These are phyloP conservation scores for Sphaerostilbella broomeana DNA, from an alignment of 2,329 filamentous ascomycete genomes.

Conservation along the genomic window DNA sequence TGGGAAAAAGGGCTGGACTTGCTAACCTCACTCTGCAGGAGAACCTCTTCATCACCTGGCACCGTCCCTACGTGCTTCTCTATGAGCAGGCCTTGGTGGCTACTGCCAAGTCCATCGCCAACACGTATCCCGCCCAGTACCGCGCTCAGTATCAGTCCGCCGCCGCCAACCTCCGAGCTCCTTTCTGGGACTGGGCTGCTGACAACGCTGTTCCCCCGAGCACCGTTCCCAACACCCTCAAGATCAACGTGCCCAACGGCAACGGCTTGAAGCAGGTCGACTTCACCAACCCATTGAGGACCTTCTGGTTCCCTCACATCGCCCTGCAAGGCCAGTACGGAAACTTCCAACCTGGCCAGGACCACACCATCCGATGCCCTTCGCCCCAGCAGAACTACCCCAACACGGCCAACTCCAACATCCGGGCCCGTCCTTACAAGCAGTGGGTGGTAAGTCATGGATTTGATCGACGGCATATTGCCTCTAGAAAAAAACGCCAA, in stretches of 20 bases:
- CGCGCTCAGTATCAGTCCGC: constrained; percentile 35
- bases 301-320: constrained; percentile 41
- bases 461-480: too few relatives aligned
- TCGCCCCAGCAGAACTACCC: constrained; percentile 32
- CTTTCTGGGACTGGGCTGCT: constrained; percentile 50
- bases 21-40: constrained; percentile 30
- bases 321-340: constrained; percentile 34
- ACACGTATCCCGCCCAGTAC: constrained; percentile 32
- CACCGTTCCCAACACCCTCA: constrained; percentile 29
- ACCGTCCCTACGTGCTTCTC: constrained; percentile 48
- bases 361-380: constrained; percentile 36
- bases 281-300: constrained; percentile 47
- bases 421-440: constrained; percentile 30
- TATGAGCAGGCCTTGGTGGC: constrained; percentile 50
- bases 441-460: constrained; percentile 35
- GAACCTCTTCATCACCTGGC: constrained; percentile 47
- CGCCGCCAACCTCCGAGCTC: constrained; percentile 40
- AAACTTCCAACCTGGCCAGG: constrained; percentile 23
- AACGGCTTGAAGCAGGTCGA: constrained; percentile 22
- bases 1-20: neutral
- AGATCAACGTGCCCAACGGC: constrained; percentile 36
- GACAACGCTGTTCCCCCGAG: constrained; percentile 37
- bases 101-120: constrained; percentile 40
- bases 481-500: neutral
- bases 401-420: constrained; percentile 29